Evolutionary conservation across 108 stramenopile genomes (phyloP).

Genomic region (Asterionellopsis glacialis): DNA sequence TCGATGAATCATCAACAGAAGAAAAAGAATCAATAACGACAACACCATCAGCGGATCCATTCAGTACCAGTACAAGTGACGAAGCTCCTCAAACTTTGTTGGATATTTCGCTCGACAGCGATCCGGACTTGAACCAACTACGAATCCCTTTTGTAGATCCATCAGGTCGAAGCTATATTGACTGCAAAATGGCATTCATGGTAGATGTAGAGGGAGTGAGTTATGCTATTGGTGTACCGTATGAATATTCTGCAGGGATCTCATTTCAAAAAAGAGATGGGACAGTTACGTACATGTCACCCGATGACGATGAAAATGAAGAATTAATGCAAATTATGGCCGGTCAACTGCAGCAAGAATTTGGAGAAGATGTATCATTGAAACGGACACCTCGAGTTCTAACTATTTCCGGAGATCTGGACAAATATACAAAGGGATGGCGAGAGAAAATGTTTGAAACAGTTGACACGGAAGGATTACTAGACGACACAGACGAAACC

Average conservation of each 20-base stretch:
- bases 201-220: constrained; percentile 26
- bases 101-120: constrained; percentile 31
- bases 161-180: constrained; percentile 26
- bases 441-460: constrained; percentile 22
- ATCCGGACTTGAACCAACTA: constrained; percentile 27
- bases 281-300: constrained; percentile 21
- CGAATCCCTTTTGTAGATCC: constrained; percentile 32
- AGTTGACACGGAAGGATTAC: constrained; percentile 15
- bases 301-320: constrained; percentile 40
- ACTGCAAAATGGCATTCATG: constrained; percentile 38
- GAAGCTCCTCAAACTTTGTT: constrained; percentile 18
- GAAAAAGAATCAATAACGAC: neutral
- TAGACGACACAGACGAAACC: constrained; percentile 30
- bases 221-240: constrained; percentile 46
- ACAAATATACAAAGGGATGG: constrained; percentile 32
- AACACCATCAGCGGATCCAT: too few relatives aligned
- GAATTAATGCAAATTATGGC: constrained; percentile 62
- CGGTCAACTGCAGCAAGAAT: constrained; percentile 28
- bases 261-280: constrained; percentile 20
- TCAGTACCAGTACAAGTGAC: neutral
- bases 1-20: neutral
- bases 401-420: constrained; percentile 46
- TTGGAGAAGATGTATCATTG: constrained; percentile 38
- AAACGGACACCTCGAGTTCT: constrained; percentile 47
- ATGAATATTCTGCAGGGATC: constrained; percentile 40